Base-by-base conservation (phyloP, 1,139 yeast genomes). In the Diutina rugosa region DNA sequence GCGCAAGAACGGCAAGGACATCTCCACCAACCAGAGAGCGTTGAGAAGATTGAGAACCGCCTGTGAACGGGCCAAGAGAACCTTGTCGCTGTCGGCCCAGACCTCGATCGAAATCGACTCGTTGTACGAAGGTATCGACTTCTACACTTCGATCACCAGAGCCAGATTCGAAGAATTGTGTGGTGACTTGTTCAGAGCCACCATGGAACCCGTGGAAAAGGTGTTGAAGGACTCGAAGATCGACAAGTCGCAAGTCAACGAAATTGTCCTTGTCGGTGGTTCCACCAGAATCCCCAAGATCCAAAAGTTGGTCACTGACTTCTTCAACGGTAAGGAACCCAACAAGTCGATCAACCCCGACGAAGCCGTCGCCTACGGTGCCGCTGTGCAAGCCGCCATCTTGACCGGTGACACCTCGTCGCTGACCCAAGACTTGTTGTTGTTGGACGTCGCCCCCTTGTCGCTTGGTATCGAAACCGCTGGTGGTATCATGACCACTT, bases 281-380 rank as follows among this genome's bases (percentile, higher is more conserved):
- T 90, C 97, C 55, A 90, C 97, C 59, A 90, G 97, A 84, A 90
- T 90, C 77, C 97, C 97, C 75, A 90, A 90, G 80, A 96, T 90
- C 63, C 97, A 89, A 79, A 87, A 87, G 73, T 80, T 90, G 66
- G 80, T 90, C 63, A 96, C 90, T 74, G 80, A 82, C 63, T 90
- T 76, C 82, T 90, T 90, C 73, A 86, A 86, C 69, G 96, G 96
- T 67, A 90, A 90, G 81, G 87, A 90, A 77, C 93, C 95, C 58
- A 85, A 95, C 63, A 90, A 89, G 81, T 95, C 96, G 76, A 90
- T 90, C 69, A 90, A 90, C 79, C 97, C 97, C 59, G 97, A 90
- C 76, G 81, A 77, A 69, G 81, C 81, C 62, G 81, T 77, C 64
- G 81, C 81, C 51, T 76, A 76, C 65, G 81, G 81, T 71, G 81